Percentiles rank a stretch among this genome's conserved stretches.
Evolutionary conservation across 202 grass and related monocot species (phyloP).

Genomic region (Carex arenaria): DNA sequence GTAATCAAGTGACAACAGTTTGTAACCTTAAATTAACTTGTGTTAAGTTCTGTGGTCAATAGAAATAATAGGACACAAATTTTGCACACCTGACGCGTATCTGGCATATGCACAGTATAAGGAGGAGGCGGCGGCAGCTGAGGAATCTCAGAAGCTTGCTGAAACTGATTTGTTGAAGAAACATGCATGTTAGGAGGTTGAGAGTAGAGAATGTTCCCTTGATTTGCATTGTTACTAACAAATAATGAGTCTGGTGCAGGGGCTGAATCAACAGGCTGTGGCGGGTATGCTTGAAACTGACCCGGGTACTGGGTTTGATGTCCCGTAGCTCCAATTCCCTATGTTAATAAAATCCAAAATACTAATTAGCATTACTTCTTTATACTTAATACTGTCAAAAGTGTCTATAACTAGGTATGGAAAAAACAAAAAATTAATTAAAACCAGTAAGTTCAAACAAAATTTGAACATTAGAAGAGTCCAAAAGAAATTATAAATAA

Average conservation of each 20-base stretch:
- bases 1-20: neutral
- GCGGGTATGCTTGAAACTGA: conserved; percentile 46
- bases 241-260: neutral
- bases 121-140: neutral
- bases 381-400: neutral
- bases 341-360: conserved; percentile 6
- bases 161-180: conserved; percentile 51
- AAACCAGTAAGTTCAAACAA: neutral
- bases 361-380: neutral
- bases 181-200: conserved; percentile 51
- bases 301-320: conserved; percentile 44
- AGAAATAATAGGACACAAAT: conserved; percentile 5
- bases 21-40: neutral
- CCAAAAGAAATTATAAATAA: neutral
- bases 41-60: neutral
- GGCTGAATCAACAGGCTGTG: conserved; percentile 31
- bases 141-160: conserved; percentile 1
- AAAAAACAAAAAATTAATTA: neutral
- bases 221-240: conserved; percentile 47
- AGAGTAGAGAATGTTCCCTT: conserved; percentile 51
- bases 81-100: conserved; percentile 49
- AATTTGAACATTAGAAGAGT: neutral
- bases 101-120: conserved; percentile 18
- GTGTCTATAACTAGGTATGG: neutral
- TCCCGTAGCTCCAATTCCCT: conserved; percentile 35